Conservation (phyloP, 139 green algal genomes). For the Axilococcus clingmanii region DNA sequence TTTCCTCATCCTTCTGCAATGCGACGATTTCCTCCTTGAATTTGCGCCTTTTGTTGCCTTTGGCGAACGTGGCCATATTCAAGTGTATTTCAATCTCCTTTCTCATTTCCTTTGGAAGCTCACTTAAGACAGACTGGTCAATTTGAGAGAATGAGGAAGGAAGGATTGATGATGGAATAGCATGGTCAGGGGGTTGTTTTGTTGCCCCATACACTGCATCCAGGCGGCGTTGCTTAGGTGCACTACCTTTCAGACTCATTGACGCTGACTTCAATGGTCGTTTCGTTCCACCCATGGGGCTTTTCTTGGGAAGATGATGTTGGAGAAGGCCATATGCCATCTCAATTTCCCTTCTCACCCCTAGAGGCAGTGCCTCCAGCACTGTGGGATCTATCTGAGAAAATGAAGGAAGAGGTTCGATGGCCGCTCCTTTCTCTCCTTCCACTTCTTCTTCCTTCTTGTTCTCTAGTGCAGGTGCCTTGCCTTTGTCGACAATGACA, state of each 20-base stretch:
- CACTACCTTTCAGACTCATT: background rate
- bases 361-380: slow-evolving; percentile 50
- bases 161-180: background rate
- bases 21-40: too few species aligned
- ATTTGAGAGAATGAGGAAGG: slow-evolving; percentile 17
- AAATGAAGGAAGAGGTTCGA: slow-evolving; percentile 29
- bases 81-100: slow-evolving; percentile 13
- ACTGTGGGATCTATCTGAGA: slow-evolving; percentile 61
- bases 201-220: background rate
- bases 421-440: too few species aligned
- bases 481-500: background rate
- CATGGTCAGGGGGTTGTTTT: background rate
- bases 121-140: slow-evolving; percentile 19
- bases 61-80: background rate
- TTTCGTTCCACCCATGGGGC: too few species aligned
- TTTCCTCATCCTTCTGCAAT: background rate
- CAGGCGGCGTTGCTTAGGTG: background rate
- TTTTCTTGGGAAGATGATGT: too few species aligned
- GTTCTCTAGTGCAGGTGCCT: background rate
- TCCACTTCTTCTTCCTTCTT: too few species aligned
- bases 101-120: slow-evolving; percentile 22
- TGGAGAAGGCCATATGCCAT: slow-evolving; percentile 32
- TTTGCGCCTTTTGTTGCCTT: background rate
- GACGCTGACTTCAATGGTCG: background rate
- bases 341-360: slow-evolving; percentile 55